Percentiles rank a stretch among this genome's conserved stretches.
phyloP scores from a whole-genome alignment of 805 yeast genomes.

The Candida broadrunensis region DNA sequence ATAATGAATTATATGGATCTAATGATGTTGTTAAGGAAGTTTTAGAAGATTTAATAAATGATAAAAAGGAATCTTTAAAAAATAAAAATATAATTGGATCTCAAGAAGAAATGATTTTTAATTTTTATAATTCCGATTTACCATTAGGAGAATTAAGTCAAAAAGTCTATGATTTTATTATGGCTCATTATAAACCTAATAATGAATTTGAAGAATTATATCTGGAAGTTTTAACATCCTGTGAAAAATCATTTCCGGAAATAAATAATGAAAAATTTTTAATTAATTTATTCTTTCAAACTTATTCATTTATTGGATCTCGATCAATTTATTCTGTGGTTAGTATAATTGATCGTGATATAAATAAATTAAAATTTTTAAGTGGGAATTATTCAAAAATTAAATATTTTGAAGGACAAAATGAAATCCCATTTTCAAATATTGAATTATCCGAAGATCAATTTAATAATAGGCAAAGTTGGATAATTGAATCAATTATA shows the following conservation, averaged over 20 bases:
- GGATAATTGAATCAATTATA: conserved; percentile 38
- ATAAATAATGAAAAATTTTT: conserved; percentile 35
- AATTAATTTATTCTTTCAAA: conserved; percentile 62
- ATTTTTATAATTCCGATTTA: conserved; percentile 31
- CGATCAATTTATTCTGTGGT: conserved; percentile 67
- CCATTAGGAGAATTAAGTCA: conserved; percentile 36
- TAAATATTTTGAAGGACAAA: conserved; percentile 16
- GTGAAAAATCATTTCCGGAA: conserved; percentile 13
- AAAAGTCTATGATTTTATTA: conserved; percentile 39
- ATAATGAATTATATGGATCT: conserved; percentile 32
- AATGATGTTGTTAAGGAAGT: conserved; percentile 22
- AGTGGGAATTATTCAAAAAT: conserved; percentile 26
- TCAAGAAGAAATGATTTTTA: conserved; percentile 37
- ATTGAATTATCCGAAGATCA: conserved; percentile 21
- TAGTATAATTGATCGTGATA: conserved; percentile 37
- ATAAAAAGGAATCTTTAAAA: conserved; percentile 16
- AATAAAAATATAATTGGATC: conserved; percentile 19
- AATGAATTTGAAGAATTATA: conserved; percentile 32
- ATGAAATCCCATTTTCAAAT: conserved; percentile 29
- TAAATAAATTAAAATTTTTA: conserved; percentile 35
- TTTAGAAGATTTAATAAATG: conserved; percentile 23
- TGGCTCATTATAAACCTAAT: conserved; percentile 39
- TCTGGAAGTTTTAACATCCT: conserved; percentile 24
- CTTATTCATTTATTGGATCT: conserved; percentile 78
- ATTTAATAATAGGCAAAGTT: conserved; percentile 25